phyloP scores from a whole-genome alignment of 2,329 filamentous ascomycete genomes.

The Diaporthe batatas region DNA sequence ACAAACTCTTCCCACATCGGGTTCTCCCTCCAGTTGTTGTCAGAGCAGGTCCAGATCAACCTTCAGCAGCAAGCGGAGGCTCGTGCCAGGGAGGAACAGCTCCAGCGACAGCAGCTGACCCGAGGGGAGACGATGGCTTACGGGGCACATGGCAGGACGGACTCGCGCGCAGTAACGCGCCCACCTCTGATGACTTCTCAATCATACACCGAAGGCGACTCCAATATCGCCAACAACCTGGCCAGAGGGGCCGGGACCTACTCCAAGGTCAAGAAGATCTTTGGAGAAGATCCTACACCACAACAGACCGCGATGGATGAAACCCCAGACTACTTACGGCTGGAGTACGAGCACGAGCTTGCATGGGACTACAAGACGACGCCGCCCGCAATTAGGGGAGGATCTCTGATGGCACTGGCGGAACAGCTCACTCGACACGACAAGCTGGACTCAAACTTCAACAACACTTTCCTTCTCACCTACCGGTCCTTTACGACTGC shows the following conservation, averaged over 20 bases:
- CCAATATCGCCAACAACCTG: constrained; percentile 61
- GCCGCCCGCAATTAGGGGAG: constrained; percentile 84
- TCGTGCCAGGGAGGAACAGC: constrained; percentile 60
- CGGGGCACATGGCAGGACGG: constrained; percentile 67
- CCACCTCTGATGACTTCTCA: constrained; percentile 67
- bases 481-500: constrained; percentile 96
- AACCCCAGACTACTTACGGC: constrained; percentile 83
- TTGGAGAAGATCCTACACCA: constrained; percentile 73
- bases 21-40: constrained; percentile 87
- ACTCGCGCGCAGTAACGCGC: constrained; percentile 66
- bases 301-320: constrained; percentile 73
- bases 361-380: constrained; percentile 88
- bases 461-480: constrained; percentile 96
- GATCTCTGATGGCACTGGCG: constrained; percentile 88
- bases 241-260: constrained; percentile 67
- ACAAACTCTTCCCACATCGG: constrained; percentile 88
- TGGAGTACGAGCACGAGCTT: constrained; percentile 91
- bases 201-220: constrained; percentile 75
- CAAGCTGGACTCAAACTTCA: constrained; percentile 94
- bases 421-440: constrained; percentile 97
- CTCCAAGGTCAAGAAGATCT: constrained; percentile 75
- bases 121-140: constrained; percentile 71
- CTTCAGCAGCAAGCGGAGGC: constrained; percentile 62
- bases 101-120: constrained; percentile 65
- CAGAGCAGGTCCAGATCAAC: constrained; percentile 79